Evolutionary conservation across 768 basidiomycete genomes (phyloP).

Genomic region (Xerocomus brunneocitrinus): DNA sequence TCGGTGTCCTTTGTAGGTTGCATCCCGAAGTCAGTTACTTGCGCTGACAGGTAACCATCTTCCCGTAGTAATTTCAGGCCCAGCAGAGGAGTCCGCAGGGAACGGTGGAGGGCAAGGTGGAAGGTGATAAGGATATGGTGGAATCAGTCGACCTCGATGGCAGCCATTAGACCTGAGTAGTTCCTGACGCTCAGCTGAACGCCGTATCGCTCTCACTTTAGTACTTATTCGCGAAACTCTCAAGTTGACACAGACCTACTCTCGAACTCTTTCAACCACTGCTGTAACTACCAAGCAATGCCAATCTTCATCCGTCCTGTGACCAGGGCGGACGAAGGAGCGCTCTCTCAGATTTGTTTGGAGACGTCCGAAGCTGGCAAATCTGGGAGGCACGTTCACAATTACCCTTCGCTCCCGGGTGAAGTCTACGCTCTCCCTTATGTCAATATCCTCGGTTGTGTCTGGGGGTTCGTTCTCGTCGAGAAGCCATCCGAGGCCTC

Average conservation of each 20-base stretch:
- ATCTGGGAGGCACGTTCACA: conserved; percentile 60
- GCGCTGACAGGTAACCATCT: neutral
- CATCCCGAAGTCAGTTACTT: neutral
- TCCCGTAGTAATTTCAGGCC: conserved; percentile 27
- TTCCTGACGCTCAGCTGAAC: neutral
- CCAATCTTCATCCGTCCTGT: conserved; percentile 52
- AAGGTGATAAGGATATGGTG: conserved; percentile 14
- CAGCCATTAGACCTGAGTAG: neutral
- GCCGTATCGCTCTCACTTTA: too few species aligned
- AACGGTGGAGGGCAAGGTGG: conserved; percentile 20
- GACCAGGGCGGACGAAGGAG: conserved; percentile 46
- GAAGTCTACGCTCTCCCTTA: conserved; percentile 76
- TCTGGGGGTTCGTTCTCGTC: conserved; percentile 73
- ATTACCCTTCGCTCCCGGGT: conserved; percentile 60
- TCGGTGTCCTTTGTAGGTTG: conserved; percentile 56
- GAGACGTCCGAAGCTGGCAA: conserved; percentile 68
- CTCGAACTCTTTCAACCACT: neutral
- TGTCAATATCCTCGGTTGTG: conserved; percentile 52
- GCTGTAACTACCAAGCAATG: conserved; percentile 16
- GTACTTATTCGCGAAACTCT: neutral
- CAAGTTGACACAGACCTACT: neutral
- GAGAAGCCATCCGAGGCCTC: conserved; percentile 33
- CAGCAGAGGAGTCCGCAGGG: conserved; percentile 24
- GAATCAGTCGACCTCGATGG: neutral
- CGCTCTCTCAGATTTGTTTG: conserved; percentile 69